phyloP scores from a whole-genome alignment of 805 yeast genomes.

The Zygosaccharomyces rouxii region DNA sequence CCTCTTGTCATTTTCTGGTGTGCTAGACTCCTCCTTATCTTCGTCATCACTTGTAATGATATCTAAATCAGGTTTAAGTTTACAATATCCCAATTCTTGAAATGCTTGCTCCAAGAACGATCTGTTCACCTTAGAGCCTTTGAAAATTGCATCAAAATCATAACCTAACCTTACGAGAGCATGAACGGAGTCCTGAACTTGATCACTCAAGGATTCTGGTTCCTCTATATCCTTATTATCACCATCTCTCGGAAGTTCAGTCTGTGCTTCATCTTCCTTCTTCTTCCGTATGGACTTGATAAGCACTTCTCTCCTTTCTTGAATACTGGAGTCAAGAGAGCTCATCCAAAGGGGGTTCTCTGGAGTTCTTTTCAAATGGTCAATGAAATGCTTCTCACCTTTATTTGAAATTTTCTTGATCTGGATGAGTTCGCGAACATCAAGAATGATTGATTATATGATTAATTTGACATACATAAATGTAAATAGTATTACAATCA shows the following conservation, averaged over 20 bases:
- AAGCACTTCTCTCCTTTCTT: not conserved
- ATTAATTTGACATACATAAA: too few species aligned
- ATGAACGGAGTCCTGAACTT: slow-evolving; percentile 9
- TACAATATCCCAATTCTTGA: slow-evolving; percentile 7
- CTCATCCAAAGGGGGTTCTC: not conserved
- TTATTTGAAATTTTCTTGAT: too few species aligned
- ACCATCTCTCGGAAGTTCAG: not conserved
- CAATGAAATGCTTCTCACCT: too few species aligned
- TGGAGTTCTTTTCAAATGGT: not conserved
- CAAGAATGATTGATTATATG: too few species aligned
- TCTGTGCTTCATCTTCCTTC: not conserved
- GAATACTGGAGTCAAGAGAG: not conserved
- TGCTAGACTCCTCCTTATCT: not conserved
- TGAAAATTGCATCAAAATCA: slow-evolving; percentile 7
- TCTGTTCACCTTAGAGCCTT: slow-evolving; percentile 10
- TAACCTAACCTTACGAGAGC: slow-evolving; percentile 8
- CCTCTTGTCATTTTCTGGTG: not conserved
- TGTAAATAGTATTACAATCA: slow-evolving; percentile 19
- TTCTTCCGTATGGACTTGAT: not conserved
- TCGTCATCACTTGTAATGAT: slow-evolving; percentile 3
- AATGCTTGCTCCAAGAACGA: slow-evolving; percentile 10
- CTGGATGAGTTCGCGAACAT: too few species aligned
- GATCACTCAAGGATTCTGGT: not conserved
- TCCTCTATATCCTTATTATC: not conserved
- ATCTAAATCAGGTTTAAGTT: slow-evolving; percentile 2